Percentiles rank a stretch among this genome's conserved stretches.
phyloP scores from a whole-genome alignment of 768 basidiomycete species.

The Boletus reticulatus region DNA sequence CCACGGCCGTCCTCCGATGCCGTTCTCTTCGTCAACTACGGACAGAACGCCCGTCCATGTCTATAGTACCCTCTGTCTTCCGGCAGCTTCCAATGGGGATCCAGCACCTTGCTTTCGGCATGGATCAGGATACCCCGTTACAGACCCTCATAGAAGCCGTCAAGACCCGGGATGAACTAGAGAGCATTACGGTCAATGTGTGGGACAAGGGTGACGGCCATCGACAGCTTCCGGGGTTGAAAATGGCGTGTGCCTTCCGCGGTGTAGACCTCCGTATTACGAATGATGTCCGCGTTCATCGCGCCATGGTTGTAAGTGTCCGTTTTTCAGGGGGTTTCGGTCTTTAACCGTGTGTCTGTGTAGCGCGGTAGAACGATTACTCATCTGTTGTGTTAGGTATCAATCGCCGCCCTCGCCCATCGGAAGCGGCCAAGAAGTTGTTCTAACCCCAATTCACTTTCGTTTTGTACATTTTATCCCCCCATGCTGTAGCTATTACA shows the following conservation, averaged over 20 bases:
- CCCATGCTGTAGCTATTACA: slow-evolving; percentile 17
- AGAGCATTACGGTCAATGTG: slow-evolving; percentile 51
- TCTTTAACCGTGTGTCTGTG: slow-evolving; percentile 12
- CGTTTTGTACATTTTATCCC: slow-evolving; percentile 3
- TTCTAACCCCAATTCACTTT: background rate
- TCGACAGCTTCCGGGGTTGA: slow-evolving; percentile 50
- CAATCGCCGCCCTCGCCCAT: background rate
- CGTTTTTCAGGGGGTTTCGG: slow-evolving; percentile 9
- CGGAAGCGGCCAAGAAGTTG: background rate
- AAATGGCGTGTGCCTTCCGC: slow-evolving; percentile 61
- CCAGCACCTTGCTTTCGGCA: slow-evolving; percentile 57
- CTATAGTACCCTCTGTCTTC: slow-evolving; percentile 39
- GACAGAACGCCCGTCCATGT: slow-evolving; percentile 52
- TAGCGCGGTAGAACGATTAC: slow-evolving; percentile 20
- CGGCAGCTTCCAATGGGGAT: slow-evolving; percentile 48
- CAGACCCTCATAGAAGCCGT: slow-evolving; percentile 55
- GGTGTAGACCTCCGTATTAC: slow-evolving; percentile 56
- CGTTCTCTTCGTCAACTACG: slow-evolving; percentile 49
- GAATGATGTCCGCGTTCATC: slow-evolving; percentile 51
- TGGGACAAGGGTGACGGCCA: slow-evolving; percentile 53
- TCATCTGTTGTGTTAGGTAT: slow-evolving; percentile 18
- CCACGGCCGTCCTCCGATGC: slow-evolving; percentile 46
- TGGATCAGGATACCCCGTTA: slow-evolving; percentile 55
- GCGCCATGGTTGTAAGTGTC: slow-evolving; percentile 47
- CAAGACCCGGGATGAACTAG: slow-evolving; percentile 43